Conservation (phyloP, 2,329 filamentous ascomycete species). For the Cadophora malorum region DNA sequence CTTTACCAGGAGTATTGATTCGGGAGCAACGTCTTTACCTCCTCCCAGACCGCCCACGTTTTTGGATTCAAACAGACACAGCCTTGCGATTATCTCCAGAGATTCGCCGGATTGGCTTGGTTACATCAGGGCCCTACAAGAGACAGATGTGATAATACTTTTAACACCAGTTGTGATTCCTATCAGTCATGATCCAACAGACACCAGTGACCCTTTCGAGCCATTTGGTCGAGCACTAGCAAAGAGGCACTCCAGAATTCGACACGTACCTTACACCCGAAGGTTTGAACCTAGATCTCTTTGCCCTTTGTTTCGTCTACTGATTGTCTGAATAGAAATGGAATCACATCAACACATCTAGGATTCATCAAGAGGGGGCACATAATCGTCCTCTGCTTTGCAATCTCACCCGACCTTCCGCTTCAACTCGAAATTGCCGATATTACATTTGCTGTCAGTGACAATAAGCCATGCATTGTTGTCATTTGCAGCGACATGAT, state of each 20-base stretch:
- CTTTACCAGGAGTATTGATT: constrained; percentile 35
- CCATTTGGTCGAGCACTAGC: constrained; percentile 69
- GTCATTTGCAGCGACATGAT: constrained; percentile 57
- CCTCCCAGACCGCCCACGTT: not conserved
- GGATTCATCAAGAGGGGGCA: constrained; percentile 45
- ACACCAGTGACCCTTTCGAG: constrained; percentile 72
- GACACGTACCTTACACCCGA: constrained; percentile 75
- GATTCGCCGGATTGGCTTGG: constrained; percentile 53
- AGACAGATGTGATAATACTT: constrained; percentile 64
- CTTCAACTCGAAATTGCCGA: constrained; percentile 61
- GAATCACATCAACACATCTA: constrained; percentile 56
- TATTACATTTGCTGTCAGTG: constrained; percentile 48
- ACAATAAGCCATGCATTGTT: constrained; percentile 57
- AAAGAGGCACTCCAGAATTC: constrained; percentile 63
- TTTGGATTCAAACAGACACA: not conserved
- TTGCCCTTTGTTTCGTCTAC: not conserved
- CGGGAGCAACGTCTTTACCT: not conserved
- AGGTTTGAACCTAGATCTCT: constrained; percentile 40
- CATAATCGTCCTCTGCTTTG: constrained; percentile 56
- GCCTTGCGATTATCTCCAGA: constrained; percentile 35
- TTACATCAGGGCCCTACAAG: constrained; percentile 52
- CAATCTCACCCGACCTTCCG: constrained; percentile 50
- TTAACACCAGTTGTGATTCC: constrained; percentile 63
- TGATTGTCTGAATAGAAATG: constrained; percentile 36
- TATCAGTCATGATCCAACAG: constrained; percentile 49